Percentiles rank a stretch among this genome's conserved stretches.
These are phyloP conservation scores for Agrocybe praecox DNA, from an alignment of 768 basidiomycete genomes.

Conservation along the genomic window DNA sequence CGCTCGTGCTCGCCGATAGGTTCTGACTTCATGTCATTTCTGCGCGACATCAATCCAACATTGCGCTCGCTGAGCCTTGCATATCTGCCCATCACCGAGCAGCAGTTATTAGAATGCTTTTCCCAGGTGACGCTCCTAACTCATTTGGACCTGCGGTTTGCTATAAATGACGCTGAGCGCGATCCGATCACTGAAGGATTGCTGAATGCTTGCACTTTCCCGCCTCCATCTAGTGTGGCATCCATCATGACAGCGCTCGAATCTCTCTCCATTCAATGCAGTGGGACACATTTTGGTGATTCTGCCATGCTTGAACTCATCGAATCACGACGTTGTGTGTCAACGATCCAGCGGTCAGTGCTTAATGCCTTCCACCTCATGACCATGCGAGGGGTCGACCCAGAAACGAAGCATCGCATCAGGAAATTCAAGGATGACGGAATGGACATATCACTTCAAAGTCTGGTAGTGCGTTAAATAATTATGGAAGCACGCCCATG, in stretches of 20 bases:
- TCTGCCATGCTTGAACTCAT: constrained; percentile 29
- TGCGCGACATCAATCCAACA: constrained; percentile 25
- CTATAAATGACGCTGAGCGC: constrained; percentile 28
- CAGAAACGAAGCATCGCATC: no score
- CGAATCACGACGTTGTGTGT: constrained; percentile 32
- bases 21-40: constrained; percentile 28
- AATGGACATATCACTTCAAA: no score
- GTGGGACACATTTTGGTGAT: constrained; percentile 24
- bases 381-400: constrained; percentile 19
- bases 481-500: no score
- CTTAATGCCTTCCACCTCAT: constrained; percentile 30
- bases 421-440: no score
- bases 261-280: constrained; percentile 25
- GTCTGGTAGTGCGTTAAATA: no score
- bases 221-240: neutral
- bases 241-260: neutral
- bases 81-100: constrained; percentile 40
- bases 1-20: constrained; percentile 22
- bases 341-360: neutral
- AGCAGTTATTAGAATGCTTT: constrained; percentile 33
- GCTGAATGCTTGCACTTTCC: constrained; percentile 17
- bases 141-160: constrained; percentile 35
- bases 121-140: constrained; percentile 27
- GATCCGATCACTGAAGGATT: constrained; percentile 41
- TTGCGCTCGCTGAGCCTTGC: constrained; percentile 33